phyloP scores from a whole-genome alignment of 225 moss, liverwort and hornwort species.

The Sphagnum contortum region DNA sequence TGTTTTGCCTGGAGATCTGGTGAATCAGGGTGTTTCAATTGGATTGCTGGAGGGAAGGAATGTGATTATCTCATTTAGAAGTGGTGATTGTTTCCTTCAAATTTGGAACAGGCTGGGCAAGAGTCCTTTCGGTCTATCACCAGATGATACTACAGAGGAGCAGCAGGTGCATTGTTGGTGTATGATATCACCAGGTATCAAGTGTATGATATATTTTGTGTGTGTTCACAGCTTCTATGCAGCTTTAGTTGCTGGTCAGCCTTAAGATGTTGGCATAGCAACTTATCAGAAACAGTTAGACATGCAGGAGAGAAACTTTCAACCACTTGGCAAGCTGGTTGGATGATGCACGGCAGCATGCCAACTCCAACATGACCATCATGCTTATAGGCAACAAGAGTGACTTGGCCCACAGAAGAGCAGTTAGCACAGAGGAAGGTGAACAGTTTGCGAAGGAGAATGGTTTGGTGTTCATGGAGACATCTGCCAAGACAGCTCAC shows the following conservation, averaged over 20 bases:
- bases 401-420: slow-evolving; percentile 86
- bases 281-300: too few relatives aligned
- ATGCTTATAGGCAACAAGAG: slow-evolving; percentile 99
- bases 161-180: slow-evolving; percentile 89
- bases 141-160: slow-evolving; percentile 94
- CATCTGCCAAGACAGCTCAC: slow-evolving; percentile 87
- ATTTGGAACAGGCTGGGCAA: slow-evolving; percentile 70
- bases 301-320: slow-evolving; percentile 84
- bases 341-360: slow-evolving; percentile 99
- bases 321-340: slow-evolving; percentile 99
- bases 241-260: not conserved
- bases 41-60: too few relatives aligned
- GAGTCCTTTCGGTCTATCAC: slow-evolving; percentile 97
- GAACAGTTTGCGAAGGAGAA: slow-evolving; percentile 98
- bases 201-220: not conserved
- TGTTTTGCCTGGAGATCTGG: not conserved
- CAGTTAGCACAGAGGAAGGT: slow-evolving; percentile 95
- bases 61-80: not conserved
- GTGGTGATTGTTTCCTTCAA: not conserved
- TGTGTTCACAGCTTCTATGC: not conserved
- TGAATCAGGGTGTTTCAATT: too few relatives aligned
- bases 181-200: slow-evolving; percentile 90
- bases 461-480: slow-evolving; percentile 94
- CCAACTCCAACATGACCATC: slow-evolving; percentile 97
- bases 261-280: too few relatives aligned